A percentile compares a stretch with the other conserved stretches of the same genome.
Evolutionary conservation across 2,329 filamentous ascomycete species (phyloP).

Genomic region (Monilinia fructicola): DNA sequence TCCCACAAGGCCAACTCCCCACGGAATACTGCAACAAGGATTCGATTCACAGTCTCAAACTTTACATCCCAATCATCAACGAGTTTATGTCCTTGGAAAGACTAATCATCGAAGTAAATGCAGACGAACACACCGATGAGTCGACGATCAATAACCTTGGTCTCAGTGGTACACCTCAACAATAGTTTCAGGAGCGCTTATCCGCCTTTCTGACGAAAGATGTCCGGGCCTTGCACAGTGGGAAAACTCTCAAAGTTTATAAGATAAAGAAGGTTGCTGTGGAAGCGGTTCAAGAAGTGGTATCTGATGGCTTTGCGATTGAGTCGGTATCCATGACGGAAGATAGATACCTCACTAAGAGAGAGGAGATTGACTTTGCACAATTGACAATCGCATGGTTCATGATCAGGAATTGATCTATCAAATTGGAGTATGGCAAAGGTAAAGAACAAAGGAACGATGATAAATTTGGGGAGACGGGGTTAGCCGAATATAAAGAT

Average conservation of each 20-base stretch:
- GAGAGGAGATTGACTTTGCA: not conserved
- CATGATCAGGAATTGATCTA: not conserved
- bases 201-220: not conserved
- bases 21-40: not conserved
- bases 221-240: not conserved
- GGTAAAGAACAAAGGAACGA: not conserved
- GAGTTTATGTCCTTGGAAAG: not conserved
- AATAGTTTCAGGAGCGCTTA: not conserved
- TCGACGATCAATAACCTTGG: not conserved
- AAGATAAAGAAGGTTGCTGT: too few relatives aligned
- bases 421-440: too few relatives aligned
- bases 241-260: not conserved
- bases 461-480: too few relatives aligned
- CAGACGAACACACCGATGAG: not conserved
- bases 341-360: not conserved
- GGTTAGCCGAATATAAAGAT: too few relatives aligned
- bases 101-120: not conserved
- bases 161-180: not conserved
- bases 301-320: too few relatives aligned
- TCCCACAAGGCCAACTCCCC: too few relatives aligned
- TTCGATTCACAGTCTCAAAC: not conserved
- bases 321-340: too few relatives aligned
- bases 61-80: slow-evolving; percentile 3
- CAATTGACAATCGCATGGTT: not conserved
- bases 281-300: too few relatives aligned